Base-by-base conservation (phyloP, 1,284 basidiomycete species). In the Cryptococcus sp. region DNA sequence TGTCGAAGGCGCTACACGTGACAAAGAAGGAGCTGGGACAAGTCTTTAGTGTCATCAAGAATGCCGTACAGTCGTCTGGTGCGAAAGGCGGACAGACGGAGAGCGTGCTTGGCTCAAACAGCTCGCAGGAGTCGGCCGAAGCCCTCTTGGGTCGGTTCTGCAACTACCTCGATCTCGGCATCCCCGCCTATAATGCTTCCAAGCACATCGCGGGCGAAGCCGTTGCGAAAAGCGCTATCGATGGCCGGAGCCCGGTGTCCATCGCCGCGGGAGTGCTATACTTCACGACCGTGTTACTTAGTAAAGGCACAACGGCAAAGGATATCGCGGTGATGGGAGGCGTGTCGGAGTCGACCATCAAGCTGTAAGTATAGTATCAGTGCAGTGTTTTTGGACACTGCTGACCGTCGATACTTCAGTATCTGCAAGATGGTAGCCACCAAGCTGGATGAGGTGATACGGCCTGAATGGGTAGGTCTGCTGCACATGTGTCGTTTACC, bases 261-360 rank as follows among this genome's bases (percentile, higher is more conserved):
- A 94, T 99, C 67, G 94, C 95, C 8, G 92, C 92, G 45, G 93
- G 93, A 27, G 93, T 93, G 27, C 93, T 98, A 66, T 94, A 90
- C 81, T 96, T 98, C 79, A 91, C 92, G 20, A 90, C 88, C 70
- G 83, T 88, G 67, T 77, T 98, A 47, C 83, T 93, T 67, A 90
- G 88, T 57, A 59, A 63, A 39, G 86, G 87, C 65, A 90, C 90
- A 76, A 84, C 87, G 22, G 85, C 89, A 47, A 87, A 88, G 77
- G 91, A 95, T 69, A 95, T 99, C 72, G 89, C 89, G 64, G 80
- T 83, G n/a, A 90, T 97, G n/a, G 93, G 93, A 0, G 92, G 92
- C 10, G 93, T 98, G n/a, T 93, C 92, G 72, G 94, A 98, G 73
- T 89, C 91, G 53, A 98, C 95, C 51, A 95, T 98, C 76, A 93